Evolutionary conservation across 2,329 filamentous ascomycete species (phyloP), one percentile per base, ranked within the genome.

Genomic region (Exophiala viscosa): DNA sequence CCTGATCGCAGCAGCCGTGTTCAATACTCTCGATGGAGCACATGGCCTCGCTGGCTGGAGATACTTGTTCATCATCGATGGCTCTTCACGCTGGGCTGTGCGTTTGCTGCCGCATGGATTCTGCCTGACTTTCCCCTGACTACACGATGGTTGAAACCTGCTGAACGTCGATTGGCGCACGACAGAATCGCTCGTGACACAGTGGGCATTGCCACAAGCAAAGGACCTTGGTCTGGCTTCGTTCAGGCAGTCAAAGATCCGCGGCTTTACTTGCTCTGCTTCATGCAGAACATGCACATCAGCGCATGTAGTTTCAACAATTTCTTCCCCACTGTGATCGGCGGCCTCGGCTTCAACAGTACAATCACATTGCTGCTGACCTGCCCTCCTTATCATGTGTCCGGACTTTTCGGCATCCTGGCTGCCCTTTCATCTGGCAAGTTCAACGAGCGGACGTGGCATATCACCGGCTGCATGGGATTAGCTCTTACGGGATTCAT

Each of bases 361-460:
- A 79, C 74, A 1, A 69, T 77, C 33, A 79, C 77, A 0, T 68
- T 81, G 2, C 71, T 77, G 0, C 70, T 81, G 2, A 80, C 76
- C 4, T 70, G 65, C 35, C 66, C 67, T 7, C 65, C 66, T 1
- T 69, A 66, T 49, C 48, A 69, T 8, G 35, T 60, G 10, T 55
- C 68, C 15, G 64, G 65, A 51, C 59, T 52, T 5, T 34, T 48
- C 28, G 43, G 46, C 18, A n/a, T 53, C 15, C 17, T 50, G 11
- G 18, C 40, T 13, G 48, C 59, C 62, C 41, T 65, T 64, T 47
- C 59, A 57, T 39, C 65, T 58, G 36, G 64, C 58, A 55, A 61
- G 64, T 54, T 57, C 65, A 45, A 66, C 58, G 86, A 90, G 68
- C 79, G 86, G 5, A 88, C 83, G 67, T 81, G 80, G 66, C 87